phyloP scores from a whole-genome alignment of 2,329 filamentous ascomycete genomes.

The Botrytis sinoallii region DNA sequence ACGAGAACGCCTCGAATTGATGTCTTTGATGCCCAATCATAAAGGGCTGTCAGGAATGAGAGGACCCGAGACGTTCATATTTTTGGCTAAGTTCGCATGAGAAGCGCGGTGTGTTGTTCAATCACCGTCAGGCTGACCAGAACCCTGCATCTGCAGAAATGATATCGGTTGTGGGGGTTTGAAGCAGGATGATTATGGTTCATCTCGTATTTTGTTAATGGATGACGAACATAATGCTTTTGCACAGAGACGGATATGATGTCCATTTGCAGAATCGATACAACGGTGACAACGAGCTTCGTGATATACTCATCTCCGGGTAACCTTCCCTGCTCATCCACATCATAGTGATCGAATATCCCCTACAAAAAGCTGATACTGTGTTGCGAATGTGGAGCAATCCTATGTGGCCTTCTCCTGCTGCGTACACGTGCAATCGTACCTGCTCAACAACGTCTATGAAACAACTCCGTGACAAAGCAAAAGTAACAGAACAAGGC shows the following conservation, averaged over 20 bases:
- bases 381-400: conserved; percentile 6
- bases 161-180: conserved; percentile 24
- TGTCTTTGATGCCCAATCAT: conserved; percentile 36
- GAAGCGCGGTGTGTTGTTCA: conserved; percentile 34
- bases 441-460: conserved; percentile 4
- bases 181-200: conserved; percentile 17
- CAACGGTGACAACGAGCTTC: conserved; percentile 8
- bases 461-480: conserved; percentile 5
- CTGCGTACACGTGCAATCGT: conserved; percentile 10
- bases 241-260: conserved; percentile 13
- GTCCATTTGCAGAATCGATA: conserved; percentile 11
- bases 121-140: conserved; percentile 28
- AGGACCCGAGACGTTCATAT: conserved; percentile 20
- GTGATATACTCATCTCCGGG: conserved; percentile 9
- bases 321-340: neutral
- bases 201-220: conserved; percentile 14
- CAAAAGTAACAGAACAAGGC: conserved; percentile 1
- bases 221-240: conserved; percentile 13
- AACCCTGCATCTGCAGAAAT: conserved; percentile 32
- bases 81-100: conserved; percentile 26
- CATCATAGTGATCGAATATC: neutral
- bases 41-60: conserved; percentile 28
- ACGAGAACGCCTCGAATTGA: conserved; percentile 29
- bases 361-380: neutral
- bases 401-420: conserved; percentile 15